These are phyloP conservation scores for Cylindrotheca closterium DNA, from an alignment of 108 stramenopile species.

Conservation along the genomic window DNA sequence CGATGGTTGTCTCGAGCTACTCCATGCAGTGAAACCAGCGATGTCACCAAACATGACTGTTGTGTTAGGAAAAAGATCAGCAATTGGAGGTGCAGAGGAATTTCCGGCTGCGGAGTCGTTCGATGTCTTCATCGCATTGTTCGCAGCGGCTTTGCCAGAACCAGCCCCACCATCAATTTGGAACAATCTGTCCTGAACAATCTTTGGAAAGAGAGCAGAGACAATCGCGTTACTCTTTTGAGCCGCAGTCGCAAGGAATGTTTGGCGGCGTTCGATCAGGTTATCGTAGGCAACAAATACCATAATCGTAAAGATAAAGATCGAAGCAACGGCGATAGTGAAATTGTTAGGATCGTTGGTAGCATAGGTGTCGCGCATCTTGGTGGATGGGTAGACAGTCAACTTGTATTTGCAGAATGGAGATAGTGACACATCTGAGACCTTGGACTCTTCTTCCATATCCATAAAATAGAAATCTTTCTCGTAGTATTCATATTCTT, in stretches of 20 bases:
- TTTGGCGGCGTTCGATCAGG: slow-evolving; percentile 52
- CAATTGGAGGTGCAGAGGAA: not conserved
- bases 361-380: slow-evolving; percentile 32
- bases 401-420: slow-evolving; percentile 18
- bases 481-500: not conserved
- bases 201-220: slow-evolving; percentile 51
- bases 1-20: not conserved
- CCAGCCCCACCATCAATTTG: slow-evolving; percentile 30
- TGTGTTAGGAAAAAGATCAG: too few relatives aligned
- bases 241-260: slow-evolving; percentile 36
- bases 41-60: too few relatives aligned
- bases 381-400: slow-evolving; percentile 47
- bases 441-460: not conserved
- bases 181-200: too few relatives aligned
- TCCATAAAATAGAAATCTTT: not conserved
- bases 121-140: not conserved
- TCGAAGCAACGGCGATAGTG: slow-evolving; percentile 31
- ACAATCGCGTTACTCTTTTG: slow-evolving; percentile 47
- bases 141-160: not conserved
- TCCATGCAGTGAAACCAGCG: not conserved
- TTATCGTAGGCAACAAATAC: slow-evolving; percentile 61
- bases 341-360: slow-evolving; percentile 42
- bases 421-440: slow-evolving; percentile 1
- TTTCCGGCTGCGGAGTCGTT: not conserved
- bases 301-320: slow-evolving; percentile 51